Percentiles rank a stretch among this genome's conserved stretches.
Conservation (phyloP, 192 early-diverging fungal genomes). For the Martensiomyces pterosporus region DNA sequence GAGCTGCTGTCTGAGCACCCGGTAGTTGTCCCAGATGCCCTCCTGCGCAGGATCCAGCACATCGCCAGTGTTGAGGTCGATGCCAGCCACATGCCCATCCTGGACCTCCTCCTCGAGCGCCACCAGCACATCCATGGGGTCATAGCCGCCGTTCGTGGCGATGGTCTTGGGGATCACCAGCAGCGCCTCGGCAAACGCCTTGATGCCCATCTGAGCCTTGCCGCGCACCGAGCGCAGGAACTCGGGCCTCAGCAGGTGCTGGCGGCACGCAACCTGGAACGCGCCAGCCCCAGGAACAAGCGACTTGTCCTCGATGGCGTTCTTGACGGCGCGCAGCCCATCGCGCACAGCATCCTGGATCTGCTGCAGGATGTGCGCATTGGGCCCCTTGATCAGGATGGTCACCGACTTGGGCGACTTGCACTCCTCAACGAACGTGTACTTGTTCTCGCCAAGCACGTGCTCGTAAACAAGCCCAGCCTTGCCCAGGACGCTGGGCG, state of each 20-base stretch:
- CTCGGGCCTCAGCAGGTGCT: slow-evolving; percentile 71
- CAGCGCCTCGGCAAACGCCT: slow-evolving; percentile 95
- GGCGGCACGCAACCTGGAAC: slow-evolving; percentile 86
- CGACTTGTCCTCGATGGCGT: slow-evolving; percentile 88
- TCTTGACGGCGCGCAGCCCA: slow-evolving; percentile 96
- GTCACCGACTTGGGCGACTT: slow-evolving; percentile 86
- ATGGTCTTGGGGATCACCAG: slow-evolving; percentile 96
- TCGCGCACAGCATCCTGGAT: slow-evolving; percentile 98
- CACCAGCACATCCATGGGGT: slow-evolving; percentile 94
- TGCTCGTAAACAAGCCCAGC: slow-evolving; percentile 96
- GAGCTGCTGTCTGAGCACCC: slow-evolving; percentile 92
- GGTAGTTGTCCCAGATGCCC: slow-evolving; percentile 99
- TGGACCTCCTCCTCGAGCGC: slow-evolving; percentile 87
- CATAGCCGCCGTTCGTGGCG: slow-evolving; percentile 92
- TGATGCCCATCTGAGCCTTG: slow-evolving; percentile 91
- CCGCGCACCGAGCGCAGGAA: slow-evolving; percentile 89
- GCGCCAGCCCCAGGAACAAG: slow-evolving; percentile 94
- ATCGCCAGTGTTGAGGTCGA: slow-evolving; percentile 93
- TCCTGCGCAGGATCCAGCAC: slow-evolving; percentile 85
- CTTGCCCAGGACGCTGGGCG: slow-evolving; percentile 75
- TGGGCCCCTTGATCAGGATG: slow-evolving; percentile 93
- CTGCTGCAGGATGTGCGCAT: slow-evolving; percentile 87
- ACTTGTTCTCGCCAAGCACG: slow-evolving; percentile 96
- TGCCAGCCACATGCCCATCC: slow-evolving; percentile 86
- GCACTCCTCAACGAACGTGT: slow-evolving; percentile 97